Evolutionary conservation across 768 basidiomycete genomes (phyloP).

Genomic region (Heimioporus sp.): DNA sequence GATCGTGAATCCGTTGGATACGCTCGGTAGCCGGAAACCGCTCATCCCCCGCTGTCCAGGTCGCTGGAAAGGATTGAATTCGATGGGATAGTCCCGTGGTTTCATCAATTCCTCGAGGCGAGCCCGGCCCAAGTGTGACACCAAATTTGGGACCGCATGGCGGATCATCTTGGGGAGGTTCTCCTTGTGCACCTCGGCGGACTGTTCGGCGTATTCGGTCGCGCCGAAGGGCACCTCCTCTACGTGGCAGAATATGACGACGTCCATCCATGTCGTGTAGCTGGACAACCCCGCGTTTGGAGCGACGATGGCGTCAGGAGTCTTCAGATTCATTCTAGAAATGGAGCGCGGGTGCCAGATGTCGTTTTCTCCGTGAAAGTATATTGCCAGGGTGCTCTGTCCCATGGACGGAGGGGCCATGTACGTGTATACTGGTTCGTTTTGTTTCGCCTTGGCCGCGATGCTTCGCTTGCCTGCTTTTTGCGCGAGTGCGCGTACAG

Average conservation of each 20-base stretch:
- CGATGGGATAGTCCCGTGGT: conserved; percentile 29
- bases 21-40: conserved; percentile 26
- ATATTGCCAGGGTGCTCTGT: conserved; percentile 30
- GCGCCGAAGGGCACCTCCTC: conserved; percentile 31
- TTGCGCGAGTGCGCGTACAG: conserved; percentile 23
- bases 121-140: conserved; percentile 19
- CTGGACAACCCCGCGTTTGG: conserved; percentile 39
- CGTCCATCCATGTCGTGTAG: conserved; percentile 37
- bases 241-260: conserved; percentile 30
- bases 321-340: conserved; percentile 9
- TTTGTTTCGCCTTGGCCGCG: conserved; percentile 28
- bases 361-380: conserved; percentile 30
- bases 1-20: conserved; percentile 32
- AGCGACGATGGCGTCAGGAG: conserved; percentile 43
- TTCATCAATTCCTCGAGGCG: conserved; percentile 22
- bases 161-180: conserved; percentile 29
- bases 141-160: conserved; percentile 22
- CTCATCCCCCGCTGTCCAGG: conserved; percentile 16
- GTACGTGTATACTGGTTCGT: conserved; percentile 34
- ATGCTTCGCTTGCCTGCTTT: conserved; percentile 32
- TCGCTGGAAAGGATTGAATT: too few relatives aligned
- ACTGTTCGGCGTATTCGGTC: conserved; percentile 38
- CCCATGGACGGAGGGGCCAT: conserved; percentile 31
- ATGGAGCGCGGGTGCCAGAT: conserved; percentile 25
- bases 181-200: conserved; percentile 31